Evolutionary conservation across 2,329 filamentous ascomycete species (phyloP).

Genomic region (Nemania sp.): DNA sequence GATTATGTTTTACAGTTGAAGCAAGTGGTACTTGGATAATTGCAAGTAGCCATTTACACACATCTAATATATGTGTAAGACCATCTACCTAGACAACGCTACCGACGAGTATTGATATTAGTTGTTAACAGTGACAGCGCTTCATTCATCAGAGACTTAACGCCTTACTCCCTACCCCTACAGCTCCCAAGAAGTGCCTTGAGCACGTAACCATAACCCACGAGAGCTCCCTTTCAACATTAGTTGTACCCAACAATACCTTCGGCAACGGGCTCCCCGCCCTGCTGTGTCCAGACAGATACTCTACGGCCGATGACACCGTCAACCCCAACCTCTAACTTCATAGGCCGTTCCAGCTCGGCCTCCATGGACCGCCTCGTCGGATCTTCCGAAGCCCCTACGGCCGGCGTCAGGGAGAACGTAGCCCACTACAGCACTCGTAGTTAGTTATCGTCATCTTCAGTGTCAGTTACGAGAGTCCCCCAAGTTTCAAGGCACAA

Average conservation of each 20-base stretch:
- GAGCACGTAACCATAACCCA: neutral
- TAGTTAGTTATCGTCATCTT: no score
- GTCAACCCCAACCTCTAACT: conserved; percentile 58
- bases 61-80: no score
- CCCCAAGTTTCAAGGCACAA: no score
- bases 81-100: no score
- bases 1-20: no score
- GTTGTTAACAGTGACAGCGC: neutral
- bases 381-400: conserved; percentile 16
- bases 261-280: conserved; percentile 55
- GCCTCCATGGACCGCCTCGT: conserved; percentile 49
- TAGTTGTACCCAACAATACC: conserved; percentile 64
- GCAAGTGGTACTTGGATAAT: no score
- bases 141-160: neutral
- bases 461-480: no score
- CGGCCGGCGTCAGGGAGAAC: conserved; percentile 50
- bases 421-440: no score
- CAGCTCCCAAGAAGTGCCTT: neutral
- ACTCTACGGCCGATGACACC: conserved; percentile 64
- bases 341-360: conserved; percentile 55
- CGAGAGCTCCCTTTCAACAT: conserved; percentile 4
- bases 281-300: conserved; percentile 53
- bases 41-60: no score
- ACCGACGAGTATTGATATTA: neutral
- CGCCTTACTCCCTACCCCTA: neutral